Percentiles rank a stretch among this genome's conserved stretches.
phyloP scores from a whole-genome alignment of 305 asterid genomes.

The Plantago coronopus region DNA sequence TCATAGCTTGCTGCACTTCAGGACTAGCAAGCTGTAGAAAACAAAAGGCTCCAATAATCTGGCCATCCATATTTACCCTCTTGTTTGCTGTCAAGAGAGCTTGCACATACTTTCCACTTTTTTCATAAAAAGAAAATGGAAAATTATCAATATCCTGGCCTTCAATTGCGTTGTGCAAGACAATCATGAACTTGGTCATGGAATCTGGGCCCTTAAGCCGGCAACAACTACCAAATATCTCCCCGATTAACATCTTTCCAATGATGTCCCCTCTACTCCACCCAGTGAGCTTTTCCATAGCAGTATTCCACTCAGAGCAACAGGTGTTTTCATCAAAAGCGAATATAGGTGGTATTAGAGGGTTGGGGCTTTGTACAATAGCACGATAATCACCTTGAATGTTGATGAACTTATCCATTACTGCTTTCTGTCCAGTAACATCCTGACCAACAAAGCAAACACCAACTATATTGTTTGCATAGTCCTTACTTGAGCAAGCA shows the following conservation, averaged over 20 bases:
- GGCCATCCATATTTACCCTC: conserved; percentile 68
- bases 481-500: conserved; percentile 90
- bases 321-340: conserved; percentile 78
- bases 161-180: conserved; percentile 73
- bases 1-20: conserved; percentile 62
- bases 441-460: conserved; percentile 91
- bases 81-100: conserved; percentile 75
- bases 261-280: conserved; percentile 61
- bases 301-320: conserved; percentile 92
- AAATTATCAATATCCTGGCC: conserved; percentile 66
- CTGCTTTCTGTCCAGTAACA: conserved; percentile 71
- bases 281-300: conserved; percentile 84
- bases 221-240: conserved; percentile 69
- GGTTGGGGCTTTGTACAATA: conserved; percentile 76
- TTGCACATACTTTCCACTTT: conserved; percentile 59
- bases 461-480: conserved; percentile 64
- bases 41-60: conserved; percentile 77
- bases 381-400: conserved; percentile 88
- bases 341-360: conserved; percentile 91
- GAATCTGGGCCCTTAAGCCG: conserved; percentile 71
- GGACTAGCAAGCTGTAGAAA: conserved; percentile 77
- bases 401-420: conserved; percentile 82
- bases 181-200: conserved; percentile 72
- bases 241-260: conserved; percentile 82
- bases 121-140: conserved; percentile 60